Base-by-base conservation (phyloP, 1,284 basidiomycete genomes). In the Malassezia sympodialis region DNA sequence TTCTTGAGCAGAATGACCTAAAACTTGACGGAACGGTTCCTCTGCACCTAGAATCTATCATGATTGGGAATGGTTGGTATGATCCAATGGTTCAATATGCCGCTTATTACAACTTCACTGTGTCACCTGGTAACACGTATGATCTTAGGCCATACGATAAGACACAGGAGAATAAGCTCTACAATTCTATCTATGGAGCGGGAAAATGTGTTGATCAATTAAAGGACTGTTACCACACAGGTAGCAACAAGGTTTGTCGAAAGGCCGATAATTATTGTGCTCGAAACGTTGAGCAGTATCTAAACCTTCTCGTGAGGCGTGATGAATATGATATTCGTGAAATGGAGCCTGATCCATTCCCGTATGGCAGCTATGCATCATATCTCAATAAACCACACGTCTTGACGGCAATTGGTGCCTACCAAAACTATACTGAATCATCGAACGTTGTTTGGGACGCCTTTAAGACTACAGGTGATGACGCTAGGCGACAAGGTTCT, bases 31-130 rank as follows among this genome's bases (percentile, higher is more conserved):
- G n/a, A 78, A 80, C 10, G 76, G 76, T 8, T 8, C 73, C 73
- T n/a, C 78, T 85, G 47, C 82, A 84, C 66, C 77, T 85, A 17
- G 79, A 82, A 64, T 78, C 80, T 14, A 78, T 84, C 19, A 81
- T 82, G 24, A 78, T 85, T 41, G 83, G 83, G 5, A 79, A 65
- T 30, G 61, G 59, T 2, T 65, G 65, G 63, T 64, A 59, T 46
- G 60, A 61, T 26, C 66, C 66, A 10, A 39, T 51, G 37, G 51
- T 64, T 14, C 64, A 67, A 48, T 66, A 67, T 43, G 51, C 57
- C 10, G 61, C 64, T 2, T 67, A 59, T 44, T 66, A 67, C 64
- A 64, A 66, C 49, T 67, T 56, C 27, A 65, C 66, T n/a, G 61
- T 66, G 8, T 44, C 48, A 27, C 65, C 65, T 0, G 66, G 63